Evolutionary conservation across 805 yeast species (phyloP).

Genomic region (Candida schatavii): DNA sequence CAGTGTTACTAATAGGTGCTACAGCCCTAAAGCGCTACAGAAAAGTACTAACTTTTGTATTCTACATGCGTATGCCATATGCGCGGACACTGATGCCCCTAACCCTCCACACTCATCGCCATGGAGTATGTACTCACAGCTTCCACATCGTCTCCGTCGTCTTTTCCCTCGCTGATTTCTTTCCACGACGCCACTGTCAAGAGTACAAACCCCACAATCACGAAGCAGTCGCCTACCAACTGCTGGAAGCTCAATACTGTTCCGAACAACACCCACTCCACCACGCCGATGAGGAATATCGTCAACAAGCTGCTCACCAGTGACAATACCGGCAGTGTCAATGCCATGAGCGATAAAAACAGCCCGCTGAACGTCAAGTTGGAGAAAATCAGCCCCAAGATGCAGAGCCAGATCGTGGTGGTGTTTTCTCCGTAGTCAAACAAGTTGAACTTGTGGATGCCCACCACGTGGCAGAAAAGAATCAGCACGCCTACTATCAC

Average conservation of each 20-base stretch:
- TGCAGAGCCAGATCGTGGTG: slow-evolving; percentile 40
- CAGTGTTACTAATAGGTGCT: too few species aligned
- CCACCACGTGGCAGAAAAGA: slow-evolving; percentile 48
- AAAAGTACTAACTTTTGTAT: too few species aligned
- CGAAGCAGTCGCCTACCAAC: slow-evolving; percentile 64
- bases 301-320: slow-evolving; percentile 69
- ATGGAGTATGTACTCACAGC: slow-evolving; percentile 40
- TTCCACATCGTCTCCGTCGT: slow-evolving; percentile 40
- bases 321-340: slow-evolving; percentile 82
- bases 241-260: slow-evolving; percentile 54
- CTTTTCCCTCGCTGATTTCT: slow-evolving; percentile 53
- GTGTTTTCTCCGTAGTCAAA: slow-evolving; percentile 44
- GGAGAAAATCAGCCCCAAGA: slow-evolving; percentile 53
- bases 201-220: slow-evolving; percentile 65
- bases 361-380: slow-evolving; percentile 69
- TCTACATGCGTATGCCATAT: too few species aligned
- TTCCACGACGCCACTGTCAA: slow-evolving; percentile 66
- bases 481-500: slow-evolving; percentile 48
- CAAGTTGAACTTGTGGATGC: slow-evolving; percentile 56
- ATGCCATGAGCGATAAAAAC: slow-evolving; percentile 74
- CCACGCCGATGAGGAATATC: slow-evolving; percentile 73
- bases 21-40: too few species aligned
- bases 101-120: slow-evolving; percentile 30
- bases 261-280: slow-evolving; percentile 69
- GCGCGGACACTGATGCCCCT: neutral